Evolutionary conservation across 306 rosid species (phyloP), one percentile per base, ranked within the genome.

Genomic region (Prunus persica): DNA sequence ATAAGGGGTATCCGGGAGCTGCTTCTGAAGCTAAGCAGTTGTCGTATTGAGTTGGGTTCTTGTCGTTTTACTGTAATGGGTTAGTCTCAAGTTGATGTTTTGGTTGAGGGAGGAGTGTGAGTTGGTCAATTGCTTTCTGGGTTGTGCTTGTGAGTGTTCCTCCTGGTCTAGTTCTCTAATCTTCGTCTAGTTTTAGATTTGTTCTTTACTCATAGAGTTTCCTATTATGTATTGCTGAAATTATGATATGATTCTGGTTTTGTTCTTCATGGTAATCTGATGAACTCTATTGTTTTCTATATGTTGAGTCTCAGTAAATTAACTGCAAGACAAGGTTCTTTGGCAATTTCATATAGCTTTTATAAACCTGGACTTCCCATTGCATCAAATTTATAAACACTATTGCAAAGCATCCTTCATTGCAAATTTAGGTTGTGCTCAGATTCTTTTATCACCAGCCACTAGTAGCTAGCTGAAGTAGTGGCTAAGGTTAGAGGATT

Each of bases 1-100:
- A 89, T 28, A 58, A 73, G 47, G 97, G 91, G 49, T 87, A 88
- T 65, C 93, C 90, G 0, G 88, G 80, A 68, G 71, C 84, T 6
- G 70, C 83, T 55, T 55, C 78, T 0, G 90, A 86, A 45, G 80
- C 87, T 38, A 78, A 71, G 30, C 82, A 84, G 77, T 63, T 75
- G 45, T 82, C 81, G 56, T 91, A 86, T 87, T 92, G 79, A 82
- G 50, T 28, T 38, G 73, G 34, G 43, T 18, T 71, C 46, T 60
- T 51, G 70, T 72, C 47, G 64, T 51, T 78, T 41, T 49, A 30
- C 18, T n/a, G 61, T 18, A 24, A 18, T 24, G 56, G 45, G 66
- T 34, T 63, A 10, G 60, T 56, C 32, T 46, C 8, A 9, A 11
- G 24, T 24, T 50, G 16, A 38, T 34, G 30, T 6, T 30, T 58